Evolutionary conservation across 2,329 filamentous ascomycete genomes (phyloP).

Genomic region (Tothia fuscella): DNA sequence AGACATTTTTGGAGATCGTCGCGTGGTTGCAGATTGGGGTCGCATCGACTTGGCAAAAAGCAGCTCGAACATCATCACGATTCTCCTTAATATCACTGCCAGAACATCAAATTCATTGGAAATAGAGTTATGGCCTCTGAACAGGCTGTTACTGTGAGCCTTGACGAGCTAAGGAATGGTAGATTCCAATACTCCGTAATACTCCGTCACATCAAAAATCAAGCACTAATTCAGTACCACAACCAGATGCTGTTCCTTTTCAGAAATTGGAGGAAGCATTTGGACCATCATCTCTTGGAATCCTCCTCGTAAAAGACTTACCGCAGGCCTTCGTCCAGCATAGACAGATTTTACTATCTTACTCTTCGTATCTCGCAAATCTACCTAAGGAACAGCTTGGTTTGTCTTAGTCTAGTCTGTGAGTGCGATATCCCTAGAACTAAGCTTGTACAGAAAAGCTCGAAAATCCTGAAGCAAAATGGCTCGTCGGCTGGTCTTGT

Average conservation of each 20-base stretch:
- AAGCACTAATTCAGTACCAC: not conserved
- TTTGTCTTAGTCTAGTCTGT: constrained; percentile 26
- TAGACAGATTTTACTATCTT: constrained; percentile 64
- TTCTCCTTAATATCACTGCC: not conserved
- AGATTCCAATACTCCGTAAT: no score
- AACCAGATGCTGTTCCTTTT: constrained; percentile 52
- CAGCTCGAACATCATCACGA: not conserved
- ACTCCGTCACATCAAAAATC: not conserved
- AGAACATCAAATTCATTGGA: constrained; percentile 3
- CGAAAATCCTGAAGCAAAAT: constrained; percentile 42
- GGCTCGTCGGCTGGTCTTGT: constrained; percentile 62
- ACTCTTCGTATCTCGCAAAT: constrained; percentile 80
- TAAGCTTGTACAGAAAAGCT: constrained; percentile 25
- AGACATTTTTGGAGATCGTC: not conserved
- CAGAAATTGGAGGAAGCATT: constrained; percentile 67
- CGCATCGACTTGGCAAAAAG: not conserved
- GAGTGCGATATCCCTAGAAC: not conserved
- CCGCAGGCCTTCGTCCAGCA: constrained; percentile 60
- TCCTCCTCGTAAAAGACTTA: constrained; percentile 84
- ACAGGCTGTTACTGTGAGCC: constrained; percentile 20
- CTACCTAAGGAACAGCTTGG: constrained; percentile 60
- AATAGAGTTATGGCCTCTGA: not conserved
- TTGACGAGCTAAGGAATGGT: constrained; percentile 36
- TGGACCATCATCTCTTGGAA: constrained; percentile 79
- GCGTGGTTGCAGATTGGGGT: not conserved